Evolutionary conservation across 2,329 filamentous ascomycete genomes (phyloP).

Genomic region (Stemphylium beticola): DNA sequence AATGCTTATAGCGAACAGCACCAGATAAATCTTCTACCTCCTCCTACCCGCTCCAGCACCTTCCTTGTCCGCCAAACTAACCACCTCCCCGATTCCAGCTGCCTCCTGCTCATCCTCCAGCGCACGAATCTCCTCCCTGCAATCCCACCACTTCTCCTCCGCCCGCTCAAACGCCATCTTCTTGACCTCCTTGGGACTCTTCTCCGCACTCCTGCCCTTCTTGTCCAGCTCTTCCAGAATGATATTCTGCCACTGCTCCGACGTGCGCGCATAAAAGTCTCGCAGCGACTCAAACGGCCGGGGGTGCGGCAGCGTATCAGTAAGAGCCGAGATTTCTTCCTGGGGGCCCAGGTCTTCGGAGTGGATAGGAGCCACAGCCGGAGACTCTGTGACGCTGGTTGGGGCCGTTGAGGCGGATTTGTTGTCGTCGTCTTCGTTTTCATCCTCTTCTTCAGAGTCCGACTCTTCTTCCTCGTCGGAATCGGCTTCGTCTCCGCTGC

Average conservation of each 20-base stretch:
- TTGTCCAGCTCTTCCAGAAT: slow-evolving; percentile 77
- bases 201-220: slow-evolving; percentile 63
- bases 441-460: slow-evolving; percentile 54
- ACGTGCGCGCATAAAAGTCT: slow-evolving; percentile 90
- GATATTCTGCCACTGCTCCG: slow-evolving; percentile 87
- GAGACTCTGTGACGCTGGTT: slow-evolving; percentile 51
- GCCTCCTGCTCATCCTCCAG: slow-evolving; percentile 97
- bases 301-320: slow-evolving; percentile 75
- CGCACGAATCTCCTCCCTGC: slow-evolving; percentile 86
- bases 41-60: slow-evolving; percentile 46
- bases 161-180: slow-evolving; percentile 87
- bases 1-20: no score
- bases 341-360: slow-evolving; percentile 55
- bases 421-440: slow-evolving; percentile 61
- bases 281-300: slow-evolving; percentile 87
- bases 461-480: slow-evolving; percentile 57
- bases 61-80: slow-evolving; percentile 78
- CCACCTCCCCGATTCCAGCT: slow-evolving; percentile 91
- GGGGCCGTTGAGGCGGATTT: slow-evolving; percentile 58
- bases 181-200: slow-evolving; percentile 86
- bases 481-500: slow-evolving; percentile 53
- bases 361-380: slow-evolving; percentile 20
- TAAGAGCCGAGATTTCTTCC: slow-evolving; percentile 62
- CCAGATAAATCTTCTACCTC: slow-evolving; percentile 23
- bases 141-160: slow-evolving; percentile 99